Conservation (phyloP, 352 stramenopile species). For the Pelagophyceae sp. region DNA sequence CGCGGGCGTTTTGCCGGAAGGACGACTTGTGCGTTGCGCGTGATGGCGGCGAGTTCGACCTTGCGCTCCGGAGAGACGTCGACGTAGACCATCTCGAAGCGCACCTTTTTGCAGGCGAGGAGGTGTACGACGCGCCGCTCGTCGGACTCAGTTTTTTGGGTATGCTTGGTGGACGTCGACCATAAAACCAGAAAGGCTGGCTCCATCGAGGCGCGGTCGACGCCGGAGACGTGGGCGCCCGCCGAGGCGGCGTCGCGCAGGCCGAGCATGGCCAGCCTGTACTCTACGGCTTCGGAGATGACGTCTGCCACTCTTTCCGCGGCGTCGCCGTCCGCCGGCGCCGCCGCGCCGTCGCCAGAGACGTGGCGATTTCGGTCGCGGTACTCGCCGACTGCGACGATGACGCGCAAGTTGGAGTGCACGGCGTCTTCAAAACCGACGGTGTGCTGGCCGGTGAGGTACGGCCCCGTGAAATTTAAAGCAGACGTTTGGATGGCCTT, state of each 20-base stretch:
- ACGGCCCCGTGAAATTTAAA: conserved; percentile 56
- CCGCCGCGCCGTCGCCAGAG: neutral
- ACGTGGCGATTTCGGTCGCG: neutral
- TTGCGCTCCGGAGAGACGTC: neutral
- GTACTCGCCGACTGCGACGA: conserved; percentile 12
- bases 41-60: neutral
- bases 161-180: neutral
- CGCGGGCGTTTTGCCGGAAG: too few species aligned
- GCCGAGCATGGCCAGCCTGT: conserved; percentile 12
- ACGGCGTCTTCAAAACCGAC: neutral
- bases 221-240: conserved; percentile 1
- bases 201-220: neutral
- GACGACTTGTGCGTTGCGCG: neutral
- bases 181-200: neutral
- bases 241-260: neutral
- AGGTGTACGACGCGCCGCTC: conserved; percentile 5
- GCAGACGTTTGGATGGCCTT: conserved; percentile 61
- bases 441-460: neutral
- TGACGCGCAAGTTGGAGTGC: neutral
- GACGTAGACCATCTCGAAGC: conserved; percentile 15
- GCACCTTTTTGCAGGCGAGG: neutral
- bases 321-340: neutral
- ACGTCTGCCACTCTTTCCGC: neutral
- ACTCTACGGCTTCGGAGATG: neutral
- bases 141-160: neutral